phyloP scores from a whole-genome alignment of 352 stramenopile genomes.

The Globisporangium alternatum region DNA sequence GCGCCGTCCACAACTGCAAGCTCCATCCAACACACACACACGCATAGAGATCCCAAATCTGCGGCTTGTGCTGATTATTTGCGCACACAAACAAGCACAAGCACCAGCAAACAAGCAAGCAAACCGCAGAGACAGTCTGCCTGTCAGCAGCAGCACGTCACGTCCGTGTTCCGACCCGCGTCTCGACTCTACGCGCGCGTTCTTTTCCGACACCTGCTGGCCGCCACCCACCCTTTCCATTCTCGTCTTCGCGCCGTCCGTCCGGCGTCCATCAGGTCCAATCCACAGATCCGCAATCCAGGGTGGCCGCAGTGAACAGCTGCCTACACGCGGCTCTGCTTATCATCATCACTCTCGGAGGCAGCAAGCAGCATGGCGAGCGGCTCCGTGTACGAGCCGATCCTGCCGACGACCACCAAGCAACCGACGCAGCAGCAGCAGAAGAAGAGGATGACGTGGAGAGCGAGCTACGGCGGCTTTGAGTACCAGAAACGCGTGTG shows the following conservation, averaged over 20 bases:
- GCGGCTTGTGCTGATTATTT: background rate
- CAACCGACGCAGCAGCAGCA: background rate
- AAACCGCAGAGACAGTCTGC: conserved; percentile 3
- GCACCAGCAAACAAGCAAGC: background rate
- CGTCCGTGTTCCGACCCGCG: background rate
- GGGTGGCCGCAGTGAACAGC: background rate
- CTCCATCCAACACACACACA: background rate
- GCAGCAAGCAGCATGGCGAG: background rate
- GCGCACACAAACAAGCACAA: background rate
- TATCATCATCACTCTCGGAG: background rate
- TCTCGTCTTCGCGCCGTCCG: background rate
- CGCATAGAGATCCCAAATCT: background rate
- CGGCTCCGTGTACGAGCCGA: conserved; percentile 12
- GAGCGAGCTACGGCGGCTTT: conserved; percentile 57
- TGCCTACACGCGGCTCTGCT: background rate
- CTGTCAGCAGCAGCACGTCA: background rate
- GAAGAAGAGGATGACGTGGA: conserved; percentile 1
- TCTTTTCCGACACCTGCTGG: conserved; percentile 11
- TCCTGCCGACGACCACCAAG: conserved; percentile 7
- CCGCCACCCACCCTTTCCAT: background rate
- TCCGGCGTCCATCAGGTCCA: background rate
- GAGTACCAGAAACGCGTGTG: conserved; percentile 79
- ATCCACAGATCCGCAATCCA: background rate
- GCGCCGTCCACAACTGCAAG: background rate
- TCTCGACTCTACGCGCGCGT: conserved; percentile 7